Base-by-base conservation (phyloP, 202 grass and related monocot species). In the Setaria italica region DNA sequence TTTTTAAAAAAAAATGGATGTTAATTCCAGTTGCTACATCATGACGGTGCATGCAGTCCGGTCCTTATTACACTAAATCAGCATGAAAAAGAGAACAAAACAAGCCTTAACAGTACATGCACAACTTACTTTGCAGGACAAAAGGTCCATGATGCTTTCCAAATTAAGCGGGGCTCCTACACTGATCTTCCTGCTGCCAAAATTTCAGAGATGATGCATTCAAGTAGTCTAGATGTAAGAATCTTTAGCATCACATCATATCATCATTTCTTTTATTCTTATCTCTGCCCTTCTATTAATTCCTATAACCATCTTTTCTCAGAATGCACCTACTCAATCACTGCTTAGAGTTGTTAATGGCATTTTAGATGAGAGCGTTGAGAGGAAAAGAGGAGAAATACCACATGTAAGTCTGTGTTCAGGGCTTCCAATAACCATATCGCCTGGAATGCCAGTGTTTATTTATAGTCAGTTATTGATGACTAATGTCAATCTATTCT, bases 311-410 rank as follows among this genome's bases (percentile, higher is more conserved):
- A 42, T 88, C 1, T 59, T 87, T 69, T 95, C 80, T 79, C 81
- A 98, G 93, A 98, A 90, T 87, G 93, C 90, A 11, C 87, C 96
- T 39, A 98, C 93, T 67, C 95, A 94, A 46, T 95, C 93, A 66
- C 95, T 98, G 82, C 90, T 98, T 66, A 94, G 89, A 82, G 88
- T 92, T 72, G 85, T 94, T 64, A 98, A 98, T 56, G 93, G 91
- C 39, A 95, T 98, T 91, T 79, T 98, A 46, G 93, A 95, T 81
- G 96, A 98, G 89, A 98, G 93, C 79, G 92, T 95, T 84, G 93
- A 94, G 68, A 95, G 84, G 72, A 95, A 98, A 89, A 92, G 86
- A 92, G 95, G 91, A 94, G 95, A 95, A 86, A 95, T 92, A 84
- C 93, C 93, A 76, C 95, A 95, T 82, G 95, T 98, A 95, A 84